Percentiles rank a stretch among this genome's conserved stretches.
phyloP scores from a whole-genome alignment of 108 stramenopile species.

The Cylindrotheca fusiformis region DNA sequence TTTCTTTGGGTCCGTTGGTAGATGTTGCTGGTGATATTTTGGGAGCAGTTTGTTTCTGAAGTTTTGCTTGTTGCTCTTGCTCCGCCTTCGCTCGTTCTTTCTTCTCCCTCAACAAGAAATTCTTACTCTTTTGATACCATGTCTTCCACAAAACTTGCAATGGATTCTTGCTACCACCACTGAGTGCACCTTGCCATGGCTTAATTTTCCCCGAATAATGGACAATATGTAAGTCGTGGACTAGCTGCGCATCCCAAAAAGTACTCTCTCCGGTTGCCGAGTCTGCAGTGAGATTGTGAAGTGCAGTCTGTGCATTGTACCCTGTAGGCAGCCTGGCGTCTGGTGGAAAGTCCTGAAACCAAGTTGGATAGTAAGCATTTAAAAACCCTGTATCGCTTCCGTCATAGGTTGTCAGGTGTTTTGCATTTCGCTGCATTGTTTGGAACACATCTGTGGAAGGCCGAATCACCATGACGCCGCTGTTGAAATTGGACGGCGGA shows the following conservation, averaged over 20 bases:
- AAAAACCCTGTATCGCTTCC: slow-evolving; percentile 90
- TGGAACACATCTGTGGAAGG: slow-evolving; percentile 50
- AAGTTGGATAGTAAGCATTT: slow-evolving; percentile 76
- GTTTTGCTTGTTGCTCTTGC: slow-evolving; percentile 8
- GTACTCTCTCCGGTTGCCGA: slow-evolving; percentile 34
- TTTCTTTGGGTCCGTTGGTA: slow-evolving; percentile 14
- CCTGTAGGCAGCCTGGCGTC: slow-evolving; percentile 61
- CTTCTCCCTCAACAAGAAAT: slow-evolving; percentile 21
- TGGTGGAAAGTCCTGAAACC: slow-evolving; percentile 60
- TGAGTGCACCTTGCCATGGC: slow-evolving; percentile 56
- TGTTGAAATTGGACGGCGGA: slow-evolving; percentile 86
- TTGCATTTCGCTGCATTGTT: slow-evolving; percentile 38
- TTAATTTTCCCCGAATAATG: slow-evolving; percentile 79
- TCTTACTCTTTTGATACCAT: slow-evolving; percentile 40
- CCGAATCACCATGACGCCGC: slow-evolving; percentile 85
- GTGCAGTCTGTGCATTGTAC: slow-evolving; percentile 81
- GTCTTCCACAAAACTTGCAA: slow-evolving; percentile 36
- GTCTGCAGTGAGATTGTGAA: slow-evolving; percentile 68
- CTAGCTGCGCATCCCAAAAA: slow-evolving; percentile 70
- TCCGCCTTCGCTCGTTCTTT: slow-evolving; percentile 18
- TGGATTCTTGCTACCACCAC: not conserved
- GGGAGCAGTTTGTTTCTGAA: slow-evolving; percentile 10
- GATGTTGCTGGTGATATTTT: slow-evolving; percentile 10
- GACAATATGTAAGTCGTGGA: slow-evolving; percentile 54
- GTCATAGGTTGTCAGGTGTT: slow-evolving; percentile 56